A percentile compares a stretch with the other conserved stretches of the same genome.
These are phyloP conservation scores for Zychaea mexicana DNA, from an alignment of 371 early-diverging fungal species.

Conservation along the genomic window DNA sequence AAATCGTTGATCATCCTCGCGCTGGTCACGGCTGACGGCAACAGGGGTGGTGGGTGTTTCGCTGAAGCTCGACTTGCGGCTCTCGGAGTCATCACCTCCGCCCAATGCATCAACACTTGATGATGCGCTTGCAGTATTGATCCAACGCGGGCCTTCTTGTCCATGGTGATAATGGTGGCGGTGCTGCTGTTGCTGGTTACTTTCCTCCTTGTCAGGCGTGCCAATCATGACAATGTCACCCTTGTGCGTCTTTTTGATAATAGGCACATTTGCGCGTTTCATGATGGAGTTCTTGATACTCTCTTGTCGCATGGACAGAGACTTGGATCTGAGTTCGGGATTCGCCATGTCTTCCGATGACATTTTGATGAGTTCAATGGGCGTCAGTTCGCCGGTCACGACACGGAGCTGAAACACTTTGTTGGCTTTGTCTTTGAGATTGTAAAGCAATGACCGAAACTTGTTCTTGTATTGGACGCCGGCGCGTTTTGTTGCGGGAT, in stretches of 20 bases:
- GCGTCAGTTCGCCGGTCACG: conserved; percentile 61
- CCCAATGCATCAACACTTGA: no score
- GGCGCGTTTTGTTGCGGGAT: conserved; percentile 11
- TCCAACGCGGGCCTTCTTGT: background rate
- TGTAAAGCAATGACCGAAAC: conserved; percentile 72
- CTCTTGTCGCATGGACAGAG: conserved; percentile 62
- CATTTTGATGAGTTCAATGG: conserved; percentile 68
- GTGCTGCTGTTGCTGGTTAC: conserved; percentile 15
- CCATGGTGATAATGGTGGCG: conserved; percentile 8
- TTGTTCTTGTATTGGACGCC: conserved; percentile 75
- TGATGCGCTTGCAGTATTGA: no score
- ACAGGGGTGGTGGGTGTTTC: conserved; percentile 12
- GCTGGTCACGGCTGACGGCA: background rate
- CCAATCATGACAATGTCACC: conserved; percentile 64
- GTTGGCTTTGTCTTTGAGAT: conserved; percentile 79
- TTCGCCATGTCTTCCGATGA: conserved; percentile 79
- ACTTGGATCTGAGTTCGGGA: conserved; percentile 66
- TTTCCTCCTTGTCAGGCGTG: background rate
- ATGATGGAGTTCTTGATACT: conserved; percentile 66
- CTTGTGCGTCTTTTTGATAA: conserved; percentile 77
- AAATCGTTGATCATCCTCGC: conserved; percentile 20
- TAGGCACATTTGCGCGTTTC: conserved; percentile 52
- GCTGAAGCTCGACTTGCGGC: conserved; percentile 23
- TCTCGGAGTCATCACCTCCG: conserved; percentile 14
- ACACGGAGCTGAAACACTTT: conserved; percentile 66